Evolutionary conservation across 352 stramenopile genomes (phyloP), one percentile per base, ranked within the genome.

Genomic region (Globisporangium solare): DNA sequence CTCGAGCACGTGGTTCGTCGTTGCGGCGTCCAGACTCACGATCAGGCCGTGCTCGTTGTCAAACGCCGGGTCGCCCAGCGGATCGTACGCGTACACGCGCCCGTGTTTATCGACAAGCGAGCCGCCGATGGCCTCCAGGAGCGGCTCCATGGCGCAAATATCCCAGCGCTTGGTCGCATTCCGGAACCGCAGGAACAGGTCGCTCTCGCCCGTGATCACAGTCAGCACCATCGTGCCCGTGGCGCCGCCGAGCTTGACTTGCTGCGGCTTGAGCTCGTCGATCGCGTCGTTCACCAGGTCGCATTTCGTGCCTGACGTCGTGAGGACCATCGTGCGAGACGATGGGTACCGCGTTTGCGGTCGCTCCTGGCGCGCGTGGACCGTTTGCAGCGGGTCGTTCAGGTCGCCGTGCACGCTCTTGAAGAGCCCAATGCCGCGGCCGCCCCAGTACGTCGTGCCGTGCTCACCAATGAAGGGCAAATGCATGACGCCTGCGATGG

Each of bases 131-230:
- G 65, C 81, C 24, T 74, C 73, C 2, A 91, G 63, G 39, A 91
- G 57, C 22, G 81, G 74, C 64, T 91, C 81, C 8, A 88, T 64
- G 1, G 79, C 81, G 54, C 81, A 91, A 49, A 88, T 89, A 65
- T 91, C 81, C 81, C 81, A 91, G 54, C 83, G 83, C 55, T 84
- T 83, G 47, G 81, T 91, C 5, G 74, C 74, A 31, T 79, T 70
- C 18, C 80, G 81, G 58, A 87, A 85, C 42, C 81, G 76, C 51
- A 89, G 76, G 66, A 88, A 91, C 37, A 68, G 66, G 66, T 91
- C 78, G 54, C 73, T 83, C 20, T 67, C 58, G 47, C 81, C 81
- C 14, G 67, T 85, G 27, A 89, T 62, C 18, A 91, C 78, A 18
- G 67, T 70, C 21, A 89, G 70, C 50, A 86, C 76, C 76, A 91